phyloP scores from a whole-genome alignment of 2,329 filamentous ascomycete species.

The Cordyceps sp. region DNA sequence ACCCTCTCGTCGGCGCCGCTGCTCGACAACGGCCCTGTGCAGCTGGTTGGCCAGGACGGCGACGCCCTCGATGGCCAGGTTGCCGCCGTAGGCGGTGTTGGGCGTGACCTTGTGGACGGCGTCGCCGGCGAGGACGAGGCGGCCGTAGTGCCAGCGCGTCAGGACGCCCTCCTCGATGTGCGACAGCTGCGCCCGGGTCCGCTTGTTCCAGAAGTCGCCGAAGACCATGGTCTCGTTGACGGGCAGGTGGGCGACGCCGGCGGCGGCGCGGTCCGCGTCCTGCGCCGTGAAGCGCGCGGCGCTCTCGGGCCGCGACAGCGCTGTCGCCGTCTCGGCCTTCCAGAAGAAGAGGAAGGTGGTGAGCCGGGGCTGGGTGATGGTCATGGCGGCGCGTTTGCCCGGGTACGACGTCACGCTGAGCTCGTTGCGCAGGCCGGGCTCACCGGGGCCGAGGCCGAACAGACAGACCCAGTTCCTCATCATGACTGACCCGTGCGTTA shows the following conservation, averaged over 20 bases:
- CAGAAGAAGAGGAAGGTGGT: neutral
- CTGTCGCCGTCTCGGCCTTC: neutral
- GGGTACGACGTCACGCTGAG: too few species aligned
- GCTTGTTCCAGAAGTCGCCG: conserved; percentile 14
- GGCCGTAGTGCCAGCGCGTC: conserved; percentile 12
- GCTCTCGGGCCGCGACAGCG: neutral
- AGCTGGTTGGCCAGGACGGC: conserved; percentile 9
- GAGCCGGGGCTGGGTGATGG: neutral
- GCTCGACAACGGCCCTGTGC: conserved; percentile 1
- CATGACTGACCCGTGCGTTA: neutral
- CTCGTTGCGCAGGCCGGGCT: neutral
- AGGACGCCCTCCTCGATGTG: conserved; percentile 16
- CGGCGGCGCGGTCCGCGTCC: conserved; percentile 12
- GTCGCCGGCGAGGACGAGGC: conserved; percentile 16
- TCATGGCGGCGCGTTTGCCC: neutral
- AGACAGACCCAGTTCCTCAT: neutral
- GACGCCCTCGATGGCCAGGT: conserved; percentile 12
- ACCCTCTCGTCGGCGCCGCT: neutral
- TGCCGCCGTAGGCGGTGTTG: conserved; percentile 12
- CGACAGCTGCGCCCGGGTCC: conserved; percentile 6
- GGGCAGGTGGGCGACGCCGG: conserved; percentile 9
- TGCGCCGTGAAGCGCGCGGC: conserved; percentile 6
- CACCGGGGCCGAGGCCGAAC: neutral
- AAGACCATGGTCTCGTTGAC: conserved; percentile 14
- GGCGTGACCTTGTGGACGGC: conserved; percentile 12